A percentile compares a stretch with the other conserved stretches of the same genome.
Conservation (phyloP, 75 land plant genomes). For the Isoetes taiwanensis region DNA sequence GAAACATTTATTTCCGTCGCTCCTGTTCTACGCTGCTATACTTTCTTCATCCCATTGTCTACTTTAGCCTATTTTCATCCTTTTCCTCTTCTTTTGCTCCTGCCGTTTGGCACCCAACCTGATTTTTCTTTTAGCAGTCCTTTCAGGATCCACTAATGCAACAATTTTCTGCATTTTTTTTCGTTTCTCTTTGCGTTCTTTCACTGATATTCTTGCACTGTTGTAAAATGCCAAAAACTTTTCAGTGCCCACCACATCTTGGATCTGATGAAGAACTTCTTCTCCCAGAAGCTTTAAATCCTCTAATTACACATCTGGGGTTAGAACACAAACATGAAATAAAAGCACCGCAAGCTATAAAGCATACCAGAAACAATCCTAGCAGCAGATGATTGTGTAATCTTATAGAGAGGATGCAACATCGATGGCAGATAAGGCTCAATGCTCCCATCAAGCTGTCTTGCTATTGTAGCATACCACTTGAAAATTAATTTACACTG, state of each 20-base stretch:
- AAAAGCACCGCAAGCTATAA: neutral
- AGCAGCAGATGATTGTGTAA: conserved; percentile 64
- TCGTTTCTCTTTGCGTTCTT: conserved; percentile 52
- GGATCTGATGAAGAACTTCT: conserved; percentile 36
- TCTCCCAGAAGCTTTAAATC: conserved; percentile 52
- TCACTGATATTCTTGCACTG: conserved; percentile 41
- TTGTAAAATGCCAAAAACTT: conserved; percentile 39
- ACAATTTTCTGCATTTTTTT: conserved; percentile 37
- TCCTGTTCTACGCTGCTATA: too few species aligned
- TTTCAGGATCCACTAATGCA: conserved; percentile 58
- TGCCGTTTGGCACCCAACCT: conserved; percentile 49
- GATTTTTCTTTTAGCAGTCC: conserved; percentile 72
- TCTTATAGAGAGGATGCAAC: conserved; percentile 53
- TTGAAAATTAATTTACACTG: conserved; percentile 70
- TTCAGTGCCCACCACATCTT: conserved; percentile 36
- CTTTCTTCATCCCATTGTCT: too few species aligned
- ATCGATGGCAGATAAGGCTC: conserved; percentile 34
- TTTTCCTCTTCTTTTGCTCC: conserved; percentile 69
- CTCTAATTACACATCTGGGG: conserved; percentile 23
- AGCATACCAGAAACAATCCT: conserved; percentile 43
- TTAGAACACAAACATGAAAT: neutral
- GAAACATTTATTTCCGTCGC: too few species aligned
- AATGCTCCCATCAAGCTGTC: conserved; percentile 28
- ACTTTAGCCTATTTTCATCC: too few species aligned
- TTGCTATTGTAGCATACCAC: conserved; percentile 34